Conservation (phyloP, 768 basidiomycete species). For the Artomyces pyxidatus region DNA sequence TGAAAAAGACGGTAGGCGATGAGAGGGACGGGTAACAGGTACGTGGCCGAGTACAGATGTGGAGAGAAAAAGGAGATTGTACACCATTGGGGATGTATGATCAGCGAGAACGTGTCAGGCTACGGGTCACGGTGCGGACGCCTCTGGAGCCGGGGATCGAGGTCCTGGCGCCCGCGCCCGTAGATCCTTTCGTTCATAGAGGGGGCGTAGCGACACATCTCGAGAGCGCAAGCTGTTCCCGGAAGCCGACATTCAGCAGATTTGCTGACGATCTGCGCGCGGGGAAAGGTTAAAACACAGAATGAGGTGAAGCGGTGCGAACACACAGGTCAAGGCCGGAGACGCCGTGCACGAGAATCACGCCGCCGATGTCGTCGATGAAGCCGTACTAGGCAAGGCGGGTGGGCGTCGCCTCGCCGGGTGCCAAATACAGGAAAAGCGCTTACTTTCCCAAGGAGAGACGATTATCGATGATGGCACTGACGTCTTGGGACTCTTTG, state of each 20-base stretch:
- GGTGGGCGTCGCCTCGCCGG: not conserved
- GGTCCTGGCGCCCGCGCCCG: conserved; percentile 14
- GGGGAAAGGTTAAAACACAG: not conserved
- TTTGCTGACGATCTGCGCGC: conserved; percentile 13
- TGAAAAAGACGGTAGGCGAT: not conserved
- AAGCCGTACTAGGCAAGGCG: conserved; percentile 27
- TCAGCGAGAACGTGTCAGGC: no score
- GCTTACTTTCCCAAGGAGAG: conserved; percentile 75
- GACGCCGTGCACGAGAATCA: conserved; percentile 17
- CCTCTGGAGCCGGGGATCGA: conserved; percentile 3
- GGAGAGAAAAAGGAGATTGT: no score
- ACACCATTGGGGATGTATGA: no score
- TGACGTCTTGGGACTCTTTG: conserved; percentile 29
- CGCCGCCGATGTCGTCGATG: conserved; percentile 16
- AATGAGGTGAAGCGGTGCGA: not conserved
- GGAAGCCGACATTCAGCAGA: conserved; percentile 14
- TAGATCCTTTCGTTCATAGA: conserved; percentile 14
- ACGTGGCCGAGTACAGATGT: not conserved
- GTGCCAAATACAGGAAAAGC: conserved; percentile 7
- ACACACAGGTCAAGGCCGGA: conserved; percentile 12
- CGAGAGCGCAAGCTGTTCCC: conserved; percentile 13
- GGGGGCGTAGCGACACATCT: conserved; percentile 14
- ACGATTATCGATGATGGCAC: conserved; percentile 54
- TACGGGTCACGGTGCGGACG: not conserved
- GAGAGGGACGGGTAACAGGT: not conserved